Conservation (phyloP, 257 asterid genomes). For the Eustoma russellianum region DNA sequence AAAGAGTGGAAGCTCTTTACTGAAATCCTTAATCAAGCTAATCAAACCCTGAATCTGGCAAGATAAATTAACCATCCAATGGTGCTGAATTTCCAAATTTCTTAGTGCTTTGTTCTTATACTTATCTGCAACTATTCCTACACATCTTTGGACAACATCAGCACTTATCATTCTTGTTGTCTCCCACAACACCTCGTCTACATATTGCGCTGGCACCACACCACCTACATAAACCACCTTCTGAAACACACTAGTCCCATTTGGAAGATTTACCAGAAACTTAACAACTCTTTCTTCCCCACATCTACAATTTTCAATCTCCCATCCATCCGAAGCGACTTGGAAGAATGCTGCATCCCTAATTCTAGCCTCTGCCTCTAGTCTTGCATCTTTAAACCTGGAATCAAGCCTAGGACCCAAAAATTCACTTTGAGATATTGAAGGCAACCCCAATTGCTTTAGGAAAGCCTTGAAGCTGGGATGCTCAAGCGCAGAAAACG, state of each 20-base stretch:
- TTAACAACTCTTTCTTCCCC: constrained; percentile 44
- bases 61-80: constrained; percentile 78
- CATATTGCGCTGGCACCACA: constrained; percentile 46
- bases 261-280: constrained; percentile 62
- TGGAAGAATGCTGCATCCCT: constrained; percentile 73
- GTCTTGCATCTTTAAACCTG: constrained; percentile 53
- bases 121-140: constrained; percentile 71
- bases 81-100: constrained; percentile 53
- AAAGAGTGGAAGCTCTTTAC: constrained; percentile 57
- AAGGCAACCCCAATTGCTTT: constrained; percentile 64
- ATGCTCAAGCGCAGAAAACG: constrained; percentile 63
- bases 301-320: constrained; percentile 21
- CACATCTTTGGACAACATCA: constrained; percentile 43
- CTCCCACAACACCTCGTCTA: constrained; percentile 66
- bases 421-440: constrained; percentile 41
- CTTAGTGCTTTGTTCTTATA: constrained; percentile 58
- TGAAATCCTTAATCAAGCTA: constrained; percentile 66
- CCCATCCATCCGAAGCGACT: constrained; percentile 70
- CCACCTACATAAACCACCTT: constrained; percentile 40
- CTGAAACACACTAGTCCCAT: constrained; percentile 61
- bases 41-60: constrained; percentile 64
- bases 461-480: constrained; percentile 74
- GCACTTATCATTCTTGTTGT: constrained; percentile 42
- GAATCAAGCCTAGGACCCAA: constrained; percentile 50
- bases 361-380: constrained; percentile 50